Conservation (phyloP, 768 basidiomycete genomes). For the Termitomyces sp. region DNA sequence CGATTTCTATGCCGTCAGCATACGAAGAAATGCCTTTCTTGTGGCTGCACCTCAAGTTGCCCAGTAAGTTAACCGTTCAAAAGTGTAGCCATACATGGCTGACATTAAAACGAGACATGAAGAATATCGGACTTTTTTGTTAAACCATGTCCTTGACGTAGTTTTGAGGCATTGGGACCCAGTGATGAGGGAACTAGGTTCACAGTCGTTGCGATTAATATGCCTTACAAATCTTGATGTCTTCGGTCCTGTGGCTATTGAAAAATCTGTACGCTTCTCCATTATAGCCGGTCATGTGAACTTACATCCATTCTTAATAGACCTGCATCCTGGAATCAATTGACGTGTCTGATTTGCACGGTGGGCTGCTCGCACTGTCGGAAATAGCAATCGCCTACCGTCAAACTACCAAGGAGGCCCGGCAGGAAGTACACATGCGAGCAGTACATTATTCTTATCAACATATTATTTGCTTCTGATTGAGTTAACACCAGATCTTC, state of each 20-base stretch:
- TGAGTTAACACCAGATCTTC: slow-evolving; percentile 53
- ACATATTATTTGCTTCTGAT: not conserved
- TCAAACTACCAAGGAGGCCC: slow-evolving; percentile 24
- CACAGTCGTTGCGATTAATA: slow-evolving; percentile 69
- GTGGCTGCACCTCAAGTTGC: slow-evolving; percentile 84
- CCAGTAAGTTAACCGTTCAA: slow-evolving; percentile 48
- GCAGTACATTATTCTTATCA: slow-evolving; percentile 35
- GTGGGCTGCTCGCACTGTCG: slow-evolving; percentile 68
- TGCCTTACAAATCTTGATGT: slow-evolving; percentile 54
- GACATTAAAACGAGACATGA: slow-evolving; percentile 48
- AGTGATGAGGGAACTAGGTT: slow-evolving; percentile 71
- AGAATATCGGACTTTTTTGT: slow-evolving; percentile 68
- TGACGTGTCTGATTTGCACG: slow-evolving; percentile 76
- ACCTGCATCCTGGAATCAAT: slow-evolving; percentile 53
- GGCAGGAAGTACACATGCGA: slow-evolving; percentile 34
- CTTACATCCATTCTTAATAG: slow-evolving; percentile 29
- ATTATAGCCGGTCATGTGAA: not conserved
- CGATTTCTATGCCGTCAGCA: slow-evolving; percentile 93
- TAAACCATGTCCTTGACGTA: slow-evolving; percentile 71
- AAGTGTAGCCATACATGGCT: not conserved
- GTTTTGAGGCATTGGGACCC: slow-evolving; percentile 89
- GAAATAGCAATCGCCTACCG: slow-evolving; percentile 68
- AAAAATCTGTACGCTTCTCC: slow-evolving; percentile 43
- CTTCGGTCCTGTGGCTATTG: slow-evolving; percentile 47
- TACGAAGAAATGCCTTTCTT: slow-evolving; percentile 82